These are phyloP conservation scores for Russula virescens DNA, from an alignment of 768 basidiomycete species.

Conservation along the genomic window DNA sequence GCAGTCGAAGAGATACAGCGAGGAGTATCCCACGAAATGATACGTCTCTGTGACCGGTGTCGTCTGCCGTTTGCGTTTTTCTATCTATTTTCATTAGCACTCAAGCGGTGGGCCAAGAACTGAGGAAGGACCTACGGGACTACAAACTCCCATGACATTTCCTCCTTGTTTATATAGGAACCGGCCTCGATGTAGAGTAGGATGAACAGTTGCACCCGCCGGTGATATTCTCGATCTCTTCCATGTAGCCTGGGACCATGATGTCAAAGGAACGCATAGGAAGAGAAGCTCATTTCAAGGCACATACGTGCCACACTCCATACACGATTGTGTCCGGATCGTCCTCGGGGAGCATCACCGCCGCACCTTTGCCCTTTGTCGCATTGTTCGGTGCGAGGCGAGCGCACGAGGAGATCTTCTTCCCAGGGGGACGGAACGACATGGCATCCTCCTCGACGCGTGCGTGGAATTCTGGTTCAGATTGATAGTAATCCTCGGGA, in stretches of 20 bases:
- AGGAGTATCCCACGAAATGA: constrained; percentile 93
- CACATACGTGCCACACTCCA: constrained; percentile 85
- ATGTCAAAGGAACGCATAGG: background rate
- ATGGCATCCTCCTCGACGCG: constrained; percentile 74
- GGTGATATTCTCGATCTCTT: constrained; percentile 79
- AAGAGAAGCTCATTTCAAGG: background rate
- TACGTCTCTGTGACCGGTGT: constrained; percentile 53
- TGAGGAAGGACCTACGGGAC: constrained; percentile 51
- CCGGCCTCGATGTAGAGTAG: constrained; percentile 93
- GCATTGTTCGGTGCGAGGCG: constrained; percentile 43
- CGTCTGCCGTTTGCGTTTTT: constrained; percentile 64
- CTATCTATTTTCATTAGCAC: constrained; percentile 50
- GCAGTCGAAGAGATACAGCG: constrained; percentile 92
- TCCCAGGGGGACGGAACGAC: constrained; percentile 71
- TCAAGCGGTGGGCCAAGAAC: background rate
- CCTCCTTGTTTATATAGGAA: constrained; percentile 90
- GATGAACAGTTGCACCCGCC: constrained; percentile 91
- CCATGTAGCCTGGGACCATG: constrained; percentile 61
- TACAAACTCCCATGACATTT: constrained; percentile 91
- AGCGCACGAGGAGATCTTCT: constrained; percentile 70
- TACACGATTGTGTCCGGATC: constrained; percentile 63
- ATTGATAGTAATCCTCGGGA: constrained; percentile 71
- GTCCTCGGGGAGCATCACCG: constrained; percentile 40
- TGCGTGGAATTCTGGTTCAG: constrained; percentile 58
- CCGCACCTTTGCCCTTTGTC: constrained; percentile 52